Evolutionary conservation across 2,329 filamentous ascomycete genomes (phyloP).

Genomic region (Teratosphaeria gauchensis): DNA sequence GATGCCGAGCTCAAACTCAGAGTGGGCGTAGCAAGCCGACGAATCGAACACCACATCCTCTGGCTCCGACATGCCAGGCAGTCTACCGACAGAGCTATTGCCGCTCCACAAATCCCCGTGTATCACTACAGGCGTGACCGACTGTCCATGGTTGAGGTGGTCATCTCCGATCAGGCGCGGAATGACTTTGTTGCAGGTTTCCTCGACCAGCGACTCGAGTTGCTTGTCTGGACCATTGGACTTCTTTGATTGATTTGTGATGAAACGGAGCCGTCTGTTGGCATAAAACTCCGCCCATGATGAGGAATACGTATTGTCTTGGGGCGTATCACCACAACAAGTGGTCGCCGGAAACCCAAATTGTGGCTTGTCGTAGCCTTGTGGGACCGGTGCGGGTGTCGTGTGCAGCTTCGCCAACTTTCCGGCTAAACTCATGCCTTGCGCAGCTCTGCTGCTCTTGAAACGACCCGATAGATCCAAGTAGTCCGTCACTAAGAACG

Average conservation of each 20-base stretch:
- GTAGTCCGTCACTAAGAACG: conserved; percentile 65
- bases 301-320: conserved; percentile 63
- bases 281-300: conserved; percentile 85
- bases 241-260: conserved; percentile 48
- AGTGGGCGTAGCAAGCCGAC: conserved; percentile 72
- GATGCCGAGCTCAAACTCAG: conserved; percentile 83
- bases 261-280: conserved; percentile 59
- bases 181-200: conserved; percentile 55
- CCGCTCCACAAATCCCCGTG: conserved; percentile 95
- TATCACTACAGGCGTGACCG: conserved; percentile 65
- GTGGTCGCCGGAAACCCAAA: conserved; percentile 82
- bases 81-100: conserved; percentile 60
- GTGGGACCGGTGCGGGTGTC: conserved; percentile 58
- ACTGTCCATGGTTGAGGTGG: conserved; percentile 50
- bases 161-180: conserved; percentile 63
- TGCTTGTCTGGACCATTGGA: conserved; percentile 57
- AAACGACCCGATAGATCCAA: conserved; percentile 48
- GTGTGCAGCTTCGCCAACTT: conserved; percentile 74
- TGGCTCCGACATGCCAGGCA: conserved; percentile 44
- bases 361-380: conserved; percentile 48
- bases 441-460: conserved; percentile 18
- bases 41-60: conserved; percentile 80
- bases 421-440: conserved; percentile 51
- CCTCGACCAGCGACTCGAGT: conserved; percentile 55
- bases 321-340: conserved; percentile 75